Base-by-base conservation (phyloP, 2,329 filamentous ascomycete species). In the Alternaria viburni region DNA sequence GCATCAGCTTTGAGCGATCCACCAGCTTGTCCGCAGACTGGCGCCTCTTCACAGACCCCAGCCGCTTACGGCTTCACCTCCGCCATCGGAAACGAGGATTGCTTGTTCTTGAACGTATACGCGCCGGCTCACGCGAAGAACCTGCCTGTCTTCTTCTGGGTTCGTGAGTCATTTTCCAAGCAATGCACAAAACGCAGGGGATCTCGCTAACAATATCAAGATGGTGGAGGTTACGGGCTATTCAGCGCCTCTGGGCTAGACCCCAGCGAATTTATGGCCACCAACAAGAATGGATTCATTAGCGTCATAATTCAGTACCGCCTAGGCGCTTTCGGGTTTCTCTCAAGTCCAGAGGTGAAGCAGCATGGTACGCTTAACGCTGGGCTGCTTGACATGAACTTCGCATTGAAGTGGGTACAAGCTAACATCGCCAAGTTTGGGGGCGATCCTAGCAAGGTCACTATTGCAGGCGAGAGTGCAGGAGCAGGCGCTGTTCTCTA, bases 291-390 rank as follows among this genome's bases (percentile, higher is more conserved):
- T 25, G 70, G 82, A 74, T 65, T 89, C 51, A 78, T 90, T 13
- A 83, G 87, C 57, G 86, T 89, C 52, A 86, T 86, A 69, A 88
- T 89, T 74, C 88, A 89, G 76, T 90, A 90, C 71, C 84, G 89
- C 7, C 86, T 91, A 7, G 88, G 88, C 0, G 79, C 87, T 0
- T 86, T 86, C 69, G 89, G 89, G 0, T 91, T 91, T 68, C 81
- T 91, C 1, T 85, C 87, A 0, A 85, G 87, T 50, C 83, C 87
- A 43, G 80, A 84, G 28, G 81, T 91, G 10, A 82, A 83, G 41
- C 73, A 79, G 6, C 79, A 87, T 66, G 89, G 89, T 1, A 83
- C 85, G 52, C 81, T 90, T 9, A 91, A 92, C 70, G 87, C 81
- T 3, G 90, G 90, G 0, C 75, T 91, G 8, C 80, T 90, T 3